These are phyloP conservation scores for Chimonanthus praecox DNA, from an alignment of 164 flowering plant species.

Conservation along the genomic window DNA sequence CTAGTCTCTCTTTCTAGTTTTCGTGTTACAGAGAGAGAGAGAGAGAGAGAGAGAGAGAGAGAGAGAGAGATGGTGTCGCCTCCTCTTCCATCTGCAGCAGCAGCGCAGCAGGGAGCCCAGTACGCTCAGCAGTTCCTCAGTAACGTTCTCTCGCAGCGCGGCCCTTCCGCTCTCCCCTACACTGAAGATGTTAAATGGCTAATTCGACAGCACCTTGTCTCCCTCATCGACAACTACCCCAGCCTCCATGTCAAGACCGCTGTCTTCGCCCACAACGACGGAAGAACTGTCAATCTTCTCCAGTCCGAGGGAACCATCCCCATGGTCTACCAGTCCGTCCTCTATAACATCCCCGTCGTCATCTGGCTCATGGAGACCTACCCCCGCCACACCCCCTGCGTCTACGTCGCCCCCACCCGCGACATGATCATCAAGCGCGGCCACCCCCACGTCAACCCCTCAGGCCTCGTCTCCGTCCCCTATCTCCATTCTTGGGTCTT, in stretches of 20 bases:
- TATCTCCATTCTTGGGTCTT: conserved; percentile 73
- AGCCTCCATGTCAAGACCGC: conserved; percentile 72
- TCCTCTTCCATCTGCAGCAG: neutral
- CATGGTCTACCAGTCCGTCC: conserved; percentile 50
- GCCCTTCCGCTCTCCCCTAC: conserved; percentile 78
- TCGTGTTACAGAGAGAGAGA: no score
- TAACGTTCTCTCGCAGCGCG: conserved; percentile 78
- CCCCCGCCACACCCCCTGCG: conserved; percentile 77
- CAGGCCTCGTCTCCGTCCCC: conserved; percentile 64
- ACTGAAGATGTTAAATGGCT: conserved; percentile 76
- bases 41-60: no score
- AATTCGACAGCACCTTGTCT: conserved; percentile 74
- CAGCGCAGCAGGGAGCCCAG: conserved; percentile 3
- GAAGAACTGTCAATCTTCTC: conserved; percentile 73
- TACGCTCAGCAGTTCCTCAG: conserved; percentile 51
- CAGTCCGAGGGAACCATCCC: conserved; percentile 89
- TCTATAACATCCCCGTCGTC: conserved; percentile 78
- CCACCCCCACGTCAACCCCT: conserved; percentile 67
- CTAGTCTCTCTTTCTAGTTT: no score
- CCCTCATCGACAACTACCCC: conserved; percentile 47
- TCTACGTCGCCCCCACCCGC: conserved; percentile 76
- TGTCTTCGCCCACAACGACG: conserved; percentile 83
- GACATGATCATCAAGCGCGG: conserved; percentile 89
- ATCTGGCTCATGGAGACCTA: conserved; percentile 86
- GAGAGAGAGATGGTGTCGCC: neutral